Percentiles rank a stretch among this genome's conserved stretches.
Evolutionary conservation across 805 yeast species (phyloP).

Genomic region (Nakazawaea anatomiae): DNA sequence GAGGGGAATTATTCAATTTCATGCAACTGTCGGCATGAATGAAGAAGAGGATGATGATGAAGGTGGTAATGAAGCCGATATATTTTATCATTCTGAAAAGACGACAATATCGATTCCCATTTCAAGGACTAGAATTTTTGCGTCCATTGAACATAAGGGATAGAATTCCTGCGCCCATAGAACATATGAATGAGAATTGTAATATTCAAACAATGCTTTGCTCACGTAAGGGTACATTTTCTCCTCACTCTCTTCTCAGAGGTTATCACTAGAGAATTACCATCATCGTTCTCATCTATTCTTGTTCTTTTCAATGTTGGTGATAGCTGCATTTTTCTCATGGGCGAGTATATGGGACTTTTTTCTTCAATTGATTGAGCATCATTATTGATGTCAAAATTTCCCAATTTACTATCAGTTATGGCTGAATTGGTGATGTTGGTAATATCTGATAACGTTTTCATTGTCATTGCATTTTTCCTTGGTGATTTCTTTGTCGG

Average conservation of each 20-base stretch:
- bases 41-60: too few species aligned
- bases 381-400: not conserved
- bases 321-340: slow-evolving; percentile 1
- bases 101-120: too few species aligned
- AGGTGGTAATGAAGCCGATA: too few species aligned
- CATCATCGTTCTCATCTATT: not conserved
- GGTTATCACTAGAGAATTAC: too few species aligned
- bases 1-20: too few species aligned
- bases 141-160: too few species aligned
- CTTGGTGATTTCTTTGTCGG: slow-evolving; percentile 6
- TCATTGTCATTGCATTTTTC: not conserved
- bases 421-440: slow-evolving; percentile 15
- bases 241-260: not conserved
- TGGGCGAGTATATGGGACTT: slow-evolving; percentile 3
- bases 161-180: too few species aligned
- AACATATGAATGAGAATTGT: too few species aligned
- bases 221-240: not conserved
- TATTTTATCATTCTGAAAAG: too few species aligned
- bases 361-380: not conserved
- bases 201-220: too few species aligned
- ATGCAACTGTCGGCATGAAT: too few species aligned
- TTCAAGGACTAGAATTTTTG: too few species aligned
- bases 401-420: not conserved
- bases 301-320: slow-evolving; percentile 5
- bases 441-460: slow-evolving; percentile 13